Evolutionary conservation across 192 early-diverging fungal genomes (phyloP).

Genomic region (Coemansia javaensis): DNA sequence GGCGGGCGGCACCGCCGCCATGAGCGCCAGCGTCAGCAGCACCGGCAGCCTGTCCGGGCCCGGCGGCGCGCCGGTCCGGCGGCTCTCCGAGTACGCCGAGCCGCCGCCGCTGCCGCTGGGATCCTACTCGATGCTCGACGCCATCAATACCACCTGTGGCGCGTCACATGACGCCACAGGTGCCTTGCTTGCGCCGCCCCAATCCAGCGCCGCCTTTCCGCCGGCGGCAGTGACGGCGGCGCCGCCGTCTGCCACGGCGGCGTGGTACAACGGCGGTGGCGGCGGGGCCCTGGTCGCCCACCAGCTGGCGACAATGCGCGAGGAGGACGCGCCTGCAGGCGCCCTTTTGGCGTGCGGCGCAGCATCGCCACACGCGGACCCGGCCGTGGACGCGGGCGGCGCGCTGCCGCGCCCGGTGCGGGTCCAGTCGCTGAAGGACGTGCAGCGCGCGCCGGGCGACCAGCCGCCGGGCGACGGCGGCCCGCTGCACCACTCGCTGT

Average conservation of each 20-base stretch:
- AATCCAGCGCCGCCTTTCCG: neutral
- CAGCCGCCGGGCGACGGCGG: neutral
- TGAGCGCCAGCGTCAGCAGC: conserved; percentile 22
- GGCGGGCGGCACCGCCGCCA: neutral
- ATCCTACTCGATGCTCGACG: conserved; percentile 27
- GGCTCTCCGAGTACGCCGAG: conserved; percentile 23
- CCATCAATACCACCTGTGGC: conserved; percentile 19
- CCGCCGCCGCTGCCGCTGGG: conserved; percentile 16
- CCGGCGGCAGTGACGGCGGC: neutral
- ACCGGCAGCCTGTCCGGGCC: conserved; percentile 11
- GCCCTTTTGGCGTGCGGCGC: too few species aligned
- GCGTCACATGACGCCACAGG: conserved; percentile 18
- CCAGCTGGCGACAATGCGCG: conserved; percentile 44
- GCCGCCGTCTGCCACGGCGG: neutral
- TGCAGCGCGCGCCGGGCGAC: conserved; percentile 25
- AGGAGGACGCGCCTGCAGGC: too few species aligned
- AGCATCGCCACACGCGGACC: too few species aligned
- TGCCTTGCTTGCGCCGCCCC: neutral
- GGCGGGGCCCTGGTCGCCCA: conserved; percentile 26
- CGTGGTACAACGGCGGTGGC: neutral
- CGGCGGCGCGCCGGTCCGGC: conserved; percentile 9
- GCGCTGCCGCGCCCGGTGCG: conserved; percentile 16
- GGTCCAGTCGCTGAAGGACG: conserved; percentile 33
- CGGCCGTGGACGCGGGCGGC: neutral
- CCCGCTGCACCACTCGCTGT: conserved; percentile 15